phyloP scores from a whole-genome alignment of 2,329 filamentous ascomycete species.

The Nothomitra cinnamomea region DNA sequence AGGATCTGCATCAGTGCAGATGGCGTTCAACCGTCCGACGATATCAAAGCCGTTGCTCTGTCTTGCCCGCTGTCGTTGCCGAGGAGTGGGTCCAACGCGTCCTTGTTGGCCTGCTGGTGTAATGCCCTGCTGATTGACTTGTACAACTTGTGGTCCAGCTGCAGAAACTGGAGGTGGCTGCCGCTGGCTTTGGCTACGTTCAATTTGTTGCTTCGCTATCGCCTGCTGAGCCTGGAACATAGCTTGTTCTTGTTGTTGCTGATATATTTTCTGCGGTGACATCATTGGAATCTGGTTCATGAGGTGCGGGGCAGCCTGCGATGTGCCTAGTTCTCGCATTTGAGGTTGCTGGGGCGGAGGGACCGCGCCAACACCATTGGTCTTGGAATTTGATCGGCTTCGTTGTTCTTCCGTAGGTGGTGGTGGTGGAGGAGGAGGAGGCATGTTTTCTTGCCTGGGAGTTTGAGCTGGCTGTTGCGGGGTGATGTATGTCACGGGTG shows the following conservation, averaged over 20 bases:
- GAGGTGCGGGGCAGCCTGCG: constrained; percentile 1
- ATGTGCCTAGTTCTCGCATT: not conserved
- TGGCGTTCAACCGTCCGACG: constrained; percentile 64
- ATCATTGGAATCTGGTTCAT: constrained; percentile 10
- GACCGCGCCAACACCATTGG: constrained; percentile 28
- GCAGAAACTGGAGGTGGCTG: constrained; percentile 30
- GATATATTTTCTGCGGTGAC: constrained; percentile 29
- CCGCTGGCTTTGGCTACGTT: constrained; percentile 58
- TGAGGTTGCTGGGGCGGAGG: not conserved
- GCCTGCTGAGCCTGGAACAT: constrained; percentile 65
- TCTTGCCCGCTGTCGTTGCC: constrained; percentile 60
- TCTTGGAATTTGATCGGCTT: constrained; percentile 51
- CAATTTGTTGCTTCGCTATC: constrained; percentile 50
- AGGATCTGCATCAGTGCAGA: constrained; percentile 81
- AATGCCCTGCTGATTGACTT: constrained; percentile 25
- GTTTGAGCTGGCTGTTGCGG: constrained; percentile 24
- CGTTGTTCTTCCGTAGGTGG: constrained; percentile 38
- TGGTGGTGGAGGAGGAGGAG: too few species aligned
- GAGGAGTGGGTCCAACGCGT: constrained; percentile 37
- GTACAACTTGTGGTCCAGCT: constrained; percentile 31
- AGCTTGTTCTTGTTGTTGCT: constrained; percentile 56
- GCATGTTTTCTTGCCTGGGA: constrained; percentile 34
- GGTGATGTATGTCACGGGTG: constrained; percentile 26
- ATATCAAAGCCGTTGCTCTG: constrained; percentile 74
- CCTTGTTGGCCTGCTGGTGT: constrained; percentile 28